Evolutionary conservation across 1,284 basidiomycete species (phyloP).

Genomic region (Omphalotus olearius): DNA sequence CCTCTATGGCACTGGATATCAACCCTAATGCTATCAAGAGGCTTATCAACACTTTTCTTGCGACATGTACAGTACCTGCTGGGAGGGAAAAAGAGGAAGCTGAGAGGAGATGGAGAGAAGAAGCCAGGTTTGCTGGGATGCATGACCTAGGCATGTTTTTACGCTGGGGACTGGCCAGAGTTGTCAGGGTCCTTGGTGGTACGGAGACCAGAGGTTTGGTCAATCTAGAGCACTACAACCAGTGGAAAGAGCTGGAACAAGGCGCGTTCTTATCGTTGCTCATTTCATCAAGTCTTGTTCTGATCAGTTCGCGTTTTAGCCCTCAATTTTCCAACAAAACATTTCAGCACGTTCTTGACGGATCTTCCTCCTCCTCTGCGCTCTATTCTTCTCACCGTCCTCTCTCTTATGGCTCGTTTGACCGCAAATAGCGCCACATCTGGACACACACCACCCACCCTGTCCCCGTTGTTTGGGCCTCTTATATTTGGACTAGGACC

Average conservation of each 20-base stretch:
- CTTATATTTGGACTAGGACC: constrained; percentile 76
- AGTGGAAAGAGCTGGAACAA: constrained; percentile 75
- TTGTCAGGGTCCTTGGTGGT: constrained; percentile 56
- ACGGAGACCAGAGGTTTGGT: constrained; percentile 69
- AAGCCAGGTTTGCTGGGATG: constrained; percentile 76
- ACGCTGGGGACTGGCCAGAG: constrained; percentile 78
- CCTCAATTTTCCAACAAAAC: constrained; percentile 60
- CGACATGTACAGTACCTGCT: constrained; percentile 35
- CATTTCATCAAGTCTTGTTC: constrained; percentile 15
- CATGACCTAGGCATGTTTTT: constrained; percentile 85
- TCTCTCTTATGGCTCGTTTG: constrained; percentile 74
- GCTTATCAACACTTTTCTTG: constrained; percentile 73
- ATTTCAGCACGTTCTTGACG: constrained; percentile 61
- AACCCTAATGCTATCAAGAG: constrained; percentile 65
- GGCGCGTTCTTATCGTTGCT: constrained; percentile 42
- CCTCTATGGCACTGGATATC: constrained; percentile 80
- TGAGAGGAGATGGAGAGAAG: constrained; percentile 66
- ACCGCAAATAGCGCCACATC: constrained; percentile 77
- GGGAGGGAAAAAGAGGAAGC: constrained; percentile 34
- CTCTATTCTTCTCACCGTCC: constrained; percentile 60
- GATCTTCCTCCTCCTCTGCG: constrained; percentile 51
- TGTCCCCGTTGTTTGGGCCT: constrained; percentile 87
- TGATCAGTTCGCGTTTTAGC: constrained; percentile 35
- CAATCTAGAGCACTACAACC: constrained; percentile 74
- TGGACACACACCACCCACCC: constrained; percentile 78